A percentile compares a stretch with the other conserved stretches of the same genome.
phyloP scores from a whole-genome alignment of 1,284 basidiomycete species.

The Rhodotorula sp. region DNA sequence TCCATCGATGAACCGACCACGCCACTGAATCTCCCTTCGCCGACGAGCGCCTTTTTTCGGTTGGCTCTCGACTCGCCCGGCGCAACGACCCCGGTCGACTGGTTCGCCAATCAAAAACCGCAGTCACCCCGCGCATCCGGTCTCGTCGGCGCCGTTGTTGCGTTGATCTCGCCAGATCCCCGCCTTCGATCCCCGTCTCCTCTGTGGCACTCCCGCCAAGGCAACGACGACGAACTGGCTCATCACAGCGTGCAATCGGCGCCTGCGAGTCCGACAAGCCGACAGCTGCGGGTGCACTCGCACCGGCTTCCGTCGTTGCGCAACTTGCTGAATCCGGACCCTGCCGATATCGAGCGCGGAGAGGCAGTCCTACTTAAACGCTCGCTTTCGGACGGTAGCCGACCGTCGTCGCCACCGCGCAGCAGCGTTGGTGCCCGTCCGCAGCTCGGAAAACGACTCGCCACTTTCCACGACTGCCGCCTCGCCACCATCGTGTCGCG shows the following conservation, averaged over 20 bases:
- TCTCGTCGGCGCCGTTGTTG: neutral
- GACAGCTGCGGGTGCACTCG: neutral
- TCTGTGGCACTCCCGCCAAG: too few species aligned
- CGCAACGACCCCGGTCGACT: neutral
- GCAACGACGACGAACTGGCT: too few species aligned
- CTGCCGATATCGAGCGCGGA: neutral
- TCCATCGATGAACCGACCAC: slow-evolving; percentile 3
- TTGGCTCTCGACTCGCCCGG: slow-evolving; percentile 19
- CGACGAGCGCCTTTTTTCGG: slow-evolving; percentile 20
- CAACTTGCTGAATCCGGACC: neutral
- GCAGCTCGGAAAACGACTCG: too few species aligned
- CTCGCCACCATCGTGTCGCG: too few species aligned
- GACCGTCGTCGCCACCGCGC: neutral
- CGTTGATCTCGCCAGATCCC: neutral
- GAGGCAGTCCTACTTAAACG: neutral
- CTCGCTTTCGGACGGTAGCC: neutral
- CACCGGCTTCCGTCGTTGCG: neutral
- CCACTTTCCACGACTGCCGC: too few species aligned
- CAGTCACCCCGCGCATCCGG: neutral
- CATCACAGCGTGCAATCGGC: neutral
- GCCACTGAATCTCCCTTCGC: slow-evolving; percentile 6
- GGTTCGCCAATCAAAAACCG: neutral
- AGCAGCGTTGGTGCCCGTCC: too few species aligned
- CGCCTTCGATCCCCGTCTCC: neutral
- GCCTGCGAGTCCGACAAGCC: neutral